phyloP scores from a whole-genome alignment of 495 filamentous ascomycete species.

The Achaetomiella virescens region DNA sequence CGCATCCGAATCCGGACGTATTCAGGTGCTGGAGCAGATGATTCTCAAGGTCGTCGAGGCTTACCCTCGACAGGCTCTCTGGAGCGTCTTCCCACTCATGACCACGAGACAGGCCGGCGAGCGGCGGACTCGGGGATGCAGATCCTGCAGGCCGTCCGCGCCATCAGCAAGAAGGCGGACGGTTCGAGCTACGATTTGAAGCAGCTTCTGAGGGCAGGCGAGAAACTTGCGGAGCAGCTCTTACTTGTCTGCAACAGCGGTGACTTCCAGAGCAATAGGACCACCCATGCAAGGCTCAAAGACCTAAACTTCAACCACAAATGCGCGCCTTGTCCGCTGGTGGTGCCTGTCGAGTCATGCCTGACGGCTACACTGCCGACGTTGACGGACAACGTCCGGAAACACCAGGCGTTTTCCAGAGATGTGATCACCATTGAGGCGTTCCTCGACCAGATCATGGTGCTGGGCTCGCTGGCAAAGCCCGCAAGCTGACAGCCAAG shows the following conservation, averaged over 20 bases:
- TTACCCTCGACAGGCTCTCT: conserved; percentile 87
- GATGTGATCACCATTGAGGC: conserved; percentile 47
- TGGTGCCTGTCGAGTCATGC: conserved; percentile 79
- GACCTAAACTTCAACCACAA: conserved; percentile 81
- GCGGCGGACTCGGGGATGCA: conserved; percentile 47
- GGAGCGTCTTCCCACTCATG: conserved; percentile 81
- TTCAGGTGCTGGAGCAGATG: conserved; percentile 66
- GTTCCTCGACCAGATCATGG: conserved; percentile 77
- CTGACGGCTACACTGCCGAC: conserved; percentile 78
- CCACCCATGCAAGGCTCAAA: conserved; percentile 60
- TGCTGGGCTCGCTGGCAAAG: conserved; percentile 87
- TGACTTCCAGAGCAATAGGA: conserved; percentile 58
- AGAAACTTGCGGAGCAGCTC: conserved; percentile 78
- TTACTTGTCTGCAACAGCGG: conserved; percentile 73
- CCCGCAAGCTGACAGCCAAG: conserved; percentile 84
- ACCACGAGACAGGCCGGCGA: conserved; percentile 44
- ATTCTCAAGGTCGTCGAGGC: conserved; percentile 72
- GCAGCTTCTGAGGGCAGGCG: conserved; percentile 64
- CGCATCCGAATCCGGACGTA: conserved; percentile 71
- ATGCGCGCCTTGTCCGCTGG: conserved; percentile 71
- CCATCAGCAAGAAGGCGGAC: conserved; percentile 31
- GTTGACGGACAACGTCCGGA: conserved; percentile 59
- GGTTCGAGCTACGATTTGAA: conserved; percentile 49
- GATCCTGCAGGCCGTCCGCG: conserved; percentile 42
- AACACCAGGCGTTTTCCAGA: conserved; percentile 78